A percentile compares a stretch with the other conserved stretches of the same genome.
Conservation (phyloP, 164 flowering plant genomes). For the Stephania yunnanensis region DNA sequence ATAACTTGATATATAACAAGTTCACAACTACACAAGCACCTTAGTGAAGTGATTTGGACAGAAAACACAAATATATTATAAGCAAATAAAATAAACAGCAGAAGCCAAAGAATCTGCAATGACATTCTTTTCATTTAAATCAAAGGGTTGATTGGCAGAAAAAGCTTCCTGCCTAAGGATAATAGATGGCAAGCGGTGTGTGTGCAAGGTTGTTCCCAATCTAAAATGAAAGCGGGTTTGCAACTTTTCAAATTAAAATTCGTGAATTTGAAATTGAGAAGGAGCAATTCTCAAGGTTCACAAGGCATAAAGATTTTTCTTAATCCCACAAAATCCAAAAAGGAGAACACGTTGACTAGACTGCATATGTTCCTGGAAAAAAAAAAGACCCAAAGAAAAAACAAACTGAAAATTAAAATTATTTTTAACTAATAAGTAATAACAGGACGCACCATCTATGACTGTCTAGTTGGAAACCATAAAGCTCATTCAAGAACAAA, state of each 20-base stretch:
- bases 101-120: too few relatives aligned
- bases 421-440: not conserved
- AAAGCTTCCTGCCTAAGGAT: too few relatives aligned
- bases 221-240: not conserved
- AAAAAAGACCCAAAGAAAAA: not conserved
- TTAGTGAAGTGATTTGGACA: too few relatives aligned
- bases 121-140: too few relatives aligned
- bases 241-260: not conserved
- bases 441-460: conserved; percentile 63
- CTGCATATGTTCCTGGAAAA: not conserved
- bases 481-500: conserved; percentile 89
- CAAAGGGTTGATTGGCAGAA: too few relatives aligned
- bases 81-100: too few relatives aligned
- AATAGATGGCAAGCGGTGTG: not conserved
- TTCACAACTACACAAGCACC: too few relatives aligned
- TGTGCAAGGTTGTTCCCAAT: not conserved
- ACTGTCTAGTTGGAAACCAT: conserved; percentile 89
- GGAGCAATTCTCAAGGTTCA: not conserved
- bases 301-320: not conserved
- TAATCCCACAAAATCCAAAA: not conserved
- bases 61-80: too few relatives aligned
- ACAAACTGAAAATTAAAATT: not conserved
- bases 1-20: too few relatives aligned
- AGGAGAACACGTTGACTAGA: not conserved
- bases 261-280: not conserved